These are phyloP conservation scores for Alternaria brassicae DNA, from an alignment of 2,329 filamentous ascomycete species.

Conservation along the genomic window DNA sequence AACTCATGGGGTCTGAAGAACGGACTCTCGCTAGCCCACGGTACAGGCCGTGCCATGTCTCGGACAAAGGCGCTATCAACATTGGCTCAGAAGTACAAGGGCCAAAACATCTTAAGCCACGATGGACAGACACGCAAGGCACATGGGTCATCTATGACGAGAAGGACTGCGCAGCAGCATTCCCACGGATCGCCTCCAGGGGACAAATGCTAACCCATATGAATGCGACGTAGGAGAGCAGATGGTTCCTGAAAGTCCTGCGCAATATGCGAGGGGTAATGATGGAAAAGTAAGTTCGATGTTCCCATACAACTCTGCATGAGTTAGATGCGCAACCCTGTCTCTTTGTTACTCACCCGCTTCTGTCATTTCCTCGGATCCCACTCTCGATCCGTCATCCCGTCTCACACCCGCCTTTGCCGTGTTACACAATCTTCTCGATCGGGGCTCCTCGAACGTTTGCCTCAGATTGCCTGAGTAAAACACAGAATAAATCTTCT, in stretches of 20 bases:
- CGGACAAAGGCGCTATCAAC: constrained; percentile 44
- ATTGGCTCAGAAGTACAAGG: constrained; percentile 44
- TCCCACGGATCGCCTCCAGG: not conserved
- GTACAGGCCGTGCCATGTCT: constrained; percentile 50
- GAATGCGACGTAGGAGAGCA: not conserved
- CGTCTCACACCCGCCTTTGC: constrained; percentile 6
- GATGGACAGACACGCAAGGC: constrained; percentile 28
- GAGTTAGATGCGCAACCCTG: constrained; percentile 14
- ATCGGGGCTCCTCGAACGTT: not conserved
- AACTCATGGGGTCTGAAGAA: constrained; percentile 43
- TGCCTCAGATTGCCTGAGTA: constrained; percentile 22
- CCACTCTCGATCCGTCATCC: not conserved
- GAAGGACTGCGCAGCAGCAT: constrained; percentile 24
- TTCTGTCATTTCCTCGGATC: constrained; percentile 7
- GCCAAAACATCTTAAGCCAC: constrained; percentile 38
- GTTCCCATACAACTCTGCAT: constrained; percentile 2
- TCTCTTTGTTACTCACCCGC: constrained; percentile 1
- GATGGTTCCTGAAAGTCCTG: not conserved
- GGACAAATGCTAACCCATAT: not conserved
- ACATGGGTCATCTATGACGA: constrained; percentile 51
- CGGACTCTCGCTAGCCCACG: constrained; percentile 49
- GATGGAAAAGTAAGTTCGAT: not conserved
- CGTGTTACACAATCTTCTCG: constrained; percentile 4
- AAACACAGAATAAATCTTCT: constrained; percentile 3
- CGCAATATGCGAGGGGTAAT: not conserved